These are phyloP conservation scores for Nicotiana attenuata DNA, from an alignment of 257 asterid species.

Conservation along the genomic window DNA sequence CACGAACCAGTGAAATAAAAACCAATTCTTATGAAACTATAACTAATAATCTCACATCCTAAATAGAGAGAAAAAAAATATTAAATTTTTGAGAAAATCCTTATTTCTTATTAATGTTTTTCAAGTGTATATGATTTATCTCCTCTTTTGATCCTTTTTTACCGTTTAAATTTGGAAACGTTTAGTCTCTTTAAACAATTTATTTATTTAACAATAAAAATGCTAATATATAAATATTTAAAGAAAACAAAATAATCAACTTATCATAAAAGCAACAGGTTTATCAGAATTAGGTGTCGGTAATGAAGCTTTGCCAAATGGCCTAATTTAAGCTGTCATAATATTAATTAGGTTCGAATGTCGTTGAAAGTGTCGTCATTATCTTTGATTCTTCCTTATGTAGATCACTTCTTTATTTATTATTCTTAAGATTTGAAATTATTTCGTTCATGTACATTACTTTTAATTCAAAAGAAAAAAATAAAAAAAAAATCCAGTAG, in stretches of 20 bases:
- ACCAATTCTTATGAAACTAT: not conserved
- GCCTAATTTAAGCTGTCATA: not conserved
- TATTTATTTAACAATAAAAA: too few species aligned
- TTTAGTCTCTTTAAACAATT: not conserved
- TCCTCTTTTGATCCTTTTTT: not conserved
- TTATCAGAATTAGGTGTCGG: not conserved
- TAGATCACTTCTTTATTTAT: not conserved
- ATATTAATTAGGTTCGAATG: not conserved
- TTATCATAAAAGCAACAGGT: not conserved
- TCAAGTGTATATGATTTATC: not conserved
- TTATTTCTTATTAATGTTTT: too few species aligned
- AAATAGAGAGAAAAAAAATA: too few species aligned
- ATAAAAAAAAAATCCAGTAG: not conserved
- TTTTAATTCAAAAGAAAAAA: not conserved
- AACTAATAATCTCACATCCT: not conserved
- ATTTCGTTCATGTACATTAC: not conserved
- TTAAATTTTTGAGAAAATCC: not conserved
- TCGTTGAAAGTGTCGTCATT: not conserved
- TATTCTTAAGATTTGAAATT: not conserved
- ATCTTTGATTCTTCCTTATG: not conserved
- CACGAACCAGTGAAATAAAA: not conserved
- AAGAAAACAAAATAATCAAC: not conserved
- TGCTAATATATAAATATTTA: not conserved
- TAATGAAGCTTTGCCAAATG: not conserved
- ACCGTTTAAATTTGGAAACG: not conserved